Base-by-base conservation (phyloP, 2,329 filamentous ascomycete species). In the Thielaviopsis punctulata region DNA sequence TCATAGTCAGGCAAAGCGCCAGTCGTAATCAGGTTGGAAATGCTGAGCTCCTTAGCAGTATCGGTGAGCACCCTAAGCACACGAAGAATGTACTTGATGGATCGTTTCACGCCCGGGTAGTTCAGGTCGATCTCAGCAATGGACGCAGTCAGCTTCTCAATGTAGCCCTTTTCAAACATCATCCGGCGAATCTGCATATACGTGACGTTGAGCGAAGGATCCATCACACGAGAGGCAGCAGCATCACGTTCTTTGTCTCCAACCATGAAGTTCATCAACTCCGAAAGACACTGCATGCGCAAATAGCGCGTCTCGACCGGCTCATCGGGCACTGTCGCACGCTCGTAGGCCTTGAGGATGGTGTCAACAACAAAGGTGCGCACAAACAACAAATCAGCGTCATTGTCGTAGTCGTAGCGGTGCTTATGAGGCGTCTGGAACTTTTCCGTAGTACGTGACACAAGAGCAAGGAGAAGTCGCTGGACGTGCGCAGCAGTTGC, bases 151-250 rank as follows among this genome's bases (percentile, higher is more conserved):
- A 98, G 69, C 47, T 90, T 84, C 22, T 85, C 78, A 56, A 96
- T 82, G 63, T 92, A 95, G 52, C 93, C 88, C 69, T 96, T 98
- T 68, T 98, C 92, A 60, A 94, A 96, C 92, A 98, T 98, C 55
- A 95, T 80, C 58, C 88, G 86, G 30, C 86, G 83, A 59, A 98
- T 76, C 62, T 95, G 88, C 27, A 48, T 45, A n/a, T 51, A 30
- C 7, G 46, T 45, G 9, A 43, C 24, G 24, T 27, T 45, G 18
- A 48, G 30, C 60, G 84, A 81, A 47, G 63, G 62, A 58, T 73
- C 61, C 51, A 69, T 57, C 59, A 65, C 56, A 63, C 70, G 56
- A n/a, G 59, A 55, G 39, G 65, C 66, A 55, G 67, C 66, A 55
- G 67, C 68, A 57, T 67, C 67, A 45, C 72, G 71, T 13, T 87